These are phyloP conservation scores for Clitocybe nebularis DNA, from an alignment of 1,284 basidiomycete genomes.

Conservation along the genomic window DNA sequence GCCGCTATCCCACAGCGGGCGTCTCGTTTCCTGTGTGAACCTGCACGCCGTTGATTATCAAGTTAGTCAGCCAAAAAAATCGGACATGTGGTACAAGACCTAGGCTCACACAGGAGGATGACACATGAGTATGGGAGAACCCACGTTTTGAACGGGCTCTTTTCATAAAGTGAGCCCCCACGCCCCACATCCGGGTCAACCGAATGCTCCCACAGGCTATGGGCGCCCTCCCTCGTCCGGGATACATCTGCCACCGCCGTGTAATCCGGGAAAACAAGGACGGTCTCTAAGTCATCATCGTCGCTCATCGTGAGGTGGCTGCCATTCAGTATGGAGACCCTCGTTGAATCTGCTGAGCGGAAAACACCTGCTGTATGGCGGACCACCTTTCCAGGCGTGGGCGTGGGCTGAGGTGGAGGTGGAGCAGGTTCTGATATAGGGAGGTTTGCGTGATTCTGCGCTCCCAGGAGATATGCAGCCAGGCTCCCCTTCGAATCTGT, in stretches of 20 bases:
- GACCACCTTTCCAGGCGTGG: conserved; percentile 22
- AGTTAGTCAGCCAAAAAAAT: conserved; percentile 7
- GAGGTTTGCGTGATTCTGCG: conserved; percentile 25
- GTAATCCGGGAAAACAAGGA: conserved; percentile 89
- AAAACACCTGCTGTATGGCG: conserved; percentile 52
- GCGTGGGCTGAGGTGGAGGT: conserved; percentile 14
- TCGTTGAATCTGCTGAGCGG: conserved; percentile 45
- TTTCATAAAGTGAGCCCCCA: conserved; percentile 36
- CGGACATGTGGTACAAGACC: background rate
- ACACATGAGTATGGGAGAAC: conserved; percentile 73
- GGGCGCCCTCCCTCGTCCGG: conserved; percentile 60
- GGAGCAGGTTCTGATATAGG: conserved; percentile 19
- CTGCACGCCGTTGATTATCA: conserved; percentile 35
- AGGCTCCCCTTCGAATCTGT: conserved; percentile 65
- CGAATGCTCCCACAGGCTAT: conserved; percentile 60
- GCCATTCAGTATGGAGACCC: conserved; percentile 76
- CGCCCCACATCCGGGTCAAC: conserved; percentile 55
- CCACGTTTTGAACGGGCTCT: conserved; percentile 58
- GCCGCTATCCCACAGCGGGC: conserved; percentile 87
- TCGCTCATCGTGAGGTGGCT: conserved; percentile 67
- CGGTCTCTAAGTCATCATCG: conserved; percentile 61
- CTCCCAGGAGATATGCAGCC: conserved; percentile 54
- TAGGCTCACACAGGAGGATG: conserved; percentile 73
- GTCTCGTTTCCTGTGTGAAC: conserved; percentile 89
- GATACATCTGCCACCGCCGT: conserved; percentile 73